Evolutionary conservation across 805 yeast species (phyloP).

Genomic region (Metschnikowia anglica): DNA sequence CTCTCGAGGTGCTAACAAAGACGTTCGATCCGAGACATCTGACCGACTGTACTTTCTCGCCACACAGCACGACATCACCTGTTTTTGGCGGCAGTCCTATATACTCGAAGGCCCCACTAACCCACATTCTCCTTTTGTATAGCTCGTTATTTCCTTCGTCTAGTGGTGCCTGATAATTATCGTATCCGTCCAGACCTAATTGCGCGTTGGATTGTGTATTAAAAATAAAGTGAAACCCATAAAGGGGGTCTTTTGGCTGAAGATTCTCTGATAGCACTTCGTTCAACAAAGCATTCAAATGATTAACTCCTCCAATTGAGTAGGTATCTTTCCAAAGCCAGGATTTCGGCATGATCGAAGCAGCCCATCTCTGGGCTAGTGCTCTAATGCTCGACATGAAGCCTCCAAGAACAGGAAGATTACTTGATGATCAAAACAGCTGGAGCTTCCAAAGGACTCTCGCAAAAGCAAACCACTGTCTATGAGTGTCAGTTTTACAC

Average conservation of each 20-base stretch:
- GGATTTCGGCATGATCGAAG: background rate
- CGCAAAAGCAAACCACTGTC: too few species aligned
- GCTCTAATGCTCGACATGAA: conserved; percentile 6
- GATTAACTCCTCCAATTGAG: conserved; percentile 10
- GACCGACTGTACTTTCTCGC: conserved; percentile 50
- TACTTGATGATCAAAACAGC: too few species aligned
- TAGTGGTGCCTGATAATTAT: conserved; percentile 69
- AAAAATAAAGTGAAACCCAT: conserved; percentile 66
- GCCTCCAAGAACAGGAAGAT: too few species aligned
- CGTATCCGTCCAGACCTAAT: conserved; percentile 76
- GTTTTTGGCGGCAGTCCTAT: conserved; percentile 34
- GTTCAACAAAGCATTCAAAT: conserved; percentile 11
- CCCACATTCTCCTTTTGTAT: conserved; percentile 75
- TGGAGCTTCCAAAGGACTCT: too few species aligned
- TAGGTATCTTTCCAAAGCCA: conserved; percentile 19
- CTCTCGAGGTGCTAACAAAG: conserved; percentile 58
- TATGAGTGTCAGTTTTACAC: too few species aligned
- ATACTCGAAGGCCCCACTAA: conserved; percentile 56
- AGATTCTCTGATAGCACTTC: conserved; percentile 5
- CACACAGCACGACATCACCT: conserved; percentile 43
- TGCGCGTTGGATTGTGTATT: conserved; percentile 55
- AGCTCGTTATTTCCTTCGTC: conserved; percentile 21
- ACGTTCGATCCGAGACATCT: conserved; percentile 36
- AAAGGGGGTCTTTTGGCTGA: background rate
- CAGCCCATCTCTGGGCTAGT: conserved; percentile 10